Base-by-base conservation (phyloP, 163 green algal species). In the Scenedesmus sp. region DNA sequence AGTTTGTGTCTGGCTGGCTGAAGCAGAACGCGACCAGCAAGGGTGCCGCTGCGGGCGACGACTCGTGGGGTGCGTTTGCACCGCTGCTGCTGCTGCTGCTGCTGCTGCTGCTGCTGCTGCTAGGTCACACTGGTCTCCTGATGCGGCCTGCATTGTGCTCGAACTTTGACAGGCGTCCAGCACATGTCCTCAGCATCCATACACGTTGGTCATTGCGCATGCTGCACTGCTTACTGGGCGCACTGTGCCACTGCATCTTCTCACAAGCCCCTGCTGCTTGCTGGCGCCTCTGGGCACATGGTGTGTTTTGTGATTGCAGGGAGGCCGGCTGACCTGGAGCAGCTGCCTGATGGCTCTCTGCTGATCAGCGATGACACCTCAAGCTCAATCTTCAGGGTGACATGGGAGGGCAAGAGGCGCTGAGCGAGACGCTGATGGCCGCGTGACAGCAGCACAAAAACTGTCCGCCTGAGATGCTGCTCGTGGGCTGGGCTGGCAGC, bases 321-420 rank as follows among this genome's bases (percentile, higher is more conserved):
- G 1, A 82, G 94, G 6, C 94, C 94, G 2, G 95, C 95, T 84
- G 94, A 96, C 76, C 77, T 97, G 66, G 81, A 93, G 56, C 57
- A 89, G 34, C 66, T 96, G 66, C 93, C 94, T 20, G 94, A 97
- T 60, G 91, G 93, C 3, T 95, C 92, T 1, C 81, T 97, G 85
- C 87, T 97, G 77, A 81, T 97, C 0, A 94, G 91, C 60, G 95
- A 96, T 81, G 94, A 97, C 15, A 83, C 46, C 4, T n/a, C 46
- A 23, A 46, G 85, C 15, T 12, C 23, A 1, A 82, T 90, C 64
- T 90, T 66, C 85, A 34, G 85, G 18, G 12, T 90, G 0, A 82
- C 85, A 15, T 79, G 23, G 23, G 2, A 79, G 13, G 70, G 70
- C 4, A 79, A 23, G 12, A 46, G 70, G 10, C 23, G 2, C 23